phyloP scores from a whole-genome alignment of 768 basidiomycete species.

The Calocera cornea region DNA sequence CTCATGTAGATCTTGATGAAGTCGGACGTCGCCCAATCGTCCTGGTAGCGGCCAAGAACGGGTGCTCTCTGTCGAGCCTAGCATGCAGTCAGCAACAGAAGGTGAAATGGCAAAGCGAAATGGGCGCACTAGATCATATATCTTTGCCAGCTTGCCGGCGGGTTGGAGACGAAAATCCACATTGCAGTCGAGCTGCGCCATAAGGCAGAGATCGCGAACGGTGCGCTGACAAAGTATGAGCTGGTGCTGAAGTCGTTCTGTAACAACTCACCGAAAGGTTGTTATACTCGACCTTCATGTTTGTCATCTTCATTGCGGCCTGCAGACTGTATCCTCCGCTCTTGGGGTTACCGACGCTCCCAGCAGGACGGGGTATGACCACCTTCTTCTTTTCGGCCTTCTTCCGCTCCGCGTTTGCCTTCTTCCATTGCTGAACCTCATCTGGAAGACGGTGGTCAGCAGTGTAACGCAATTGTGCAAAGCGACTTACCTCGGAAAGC shows the following conservation, averaged over 20 bases:
- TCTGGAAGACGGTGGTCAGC: no score
- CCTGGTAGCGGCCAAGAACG: not conserved
- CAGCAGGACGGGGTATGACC: not conserved
- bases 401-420: not conserved
- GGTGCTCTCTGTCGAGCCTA: not conserved
- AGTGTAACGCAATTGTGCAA: no score
- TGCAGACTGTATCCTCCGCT: not conserved
- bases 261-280: not conserved
- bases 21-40: not conserved
- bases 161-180: not conserved
- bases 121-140: not conserved
- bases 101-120: not conserved
- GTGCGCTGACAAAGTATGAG: not conserved
- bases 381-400: not conserved
- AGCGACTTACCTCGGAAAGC: no score
- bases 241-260: not conserved
- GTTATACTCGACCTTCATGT: not conserved
- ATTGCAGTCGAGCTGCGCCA: not conserved
- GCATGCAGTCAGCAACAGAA: not conserved
- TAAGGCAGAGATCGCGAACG: not conserved
- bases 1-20: not conserved
- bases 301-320: not conserved
- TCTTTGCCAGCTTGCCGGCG: not conserved
- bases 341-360: not conserved
- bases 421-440: not conserved